A percentile compares a stretch with the other conserved stretches of the same genome.
These are phyloP conservation scores for baker's yeast (Saccharomyces cerevisiae) DNA, from an alignment of 805 yeast genomes.

Conservation along the genomic window DNA sequence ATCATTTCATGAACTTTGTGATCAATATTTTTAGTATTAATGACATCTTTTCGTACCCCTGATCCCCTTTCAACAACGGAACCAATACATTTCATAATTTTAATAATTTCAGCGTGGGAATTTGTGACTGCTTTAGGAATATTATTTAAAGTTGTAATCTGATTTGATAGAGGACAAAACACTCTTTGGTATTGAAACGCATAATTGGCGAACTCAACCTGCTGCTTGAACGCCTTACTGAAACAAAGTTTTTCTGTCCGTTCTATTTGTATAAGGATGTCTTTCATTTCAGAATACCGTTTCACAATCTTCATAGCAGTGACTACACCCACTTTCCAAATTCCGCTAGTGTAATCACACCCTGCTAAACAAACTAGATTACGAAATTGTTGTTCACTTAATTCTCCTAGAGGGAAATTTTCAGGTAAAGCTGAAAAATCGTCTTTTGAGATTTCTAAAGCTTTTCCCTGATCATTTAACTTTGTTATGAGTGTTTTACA, in stretches of 20 bases:
- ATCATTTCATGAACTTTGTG: conserved; percentile 44
- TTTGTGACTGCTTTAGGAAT: conserved; percentile 35
- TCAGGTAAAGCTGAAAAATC: conserved; percentile 40
- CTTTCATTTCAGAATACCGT: conserved; percentile 41
- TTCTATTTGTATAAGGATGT: conserved; percentile 44
- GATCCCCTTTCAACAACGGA: conserved; percentile 21
- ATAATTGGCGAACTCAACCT: conserved; percentile 54
- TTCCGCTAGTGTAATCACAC: conserved; percentile 87
- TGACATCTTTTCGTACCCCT: conserved; percentile 13
- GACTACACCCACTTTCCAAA: conserved; percentile 67
- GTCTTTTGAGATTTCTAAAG: conserved; percentile 55
- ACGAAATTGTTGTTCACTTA: conserved; percentile 51
- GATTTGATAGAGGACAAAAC: conserved; percentile 48
- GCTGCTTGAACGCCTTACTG: conserved; percentile 49
- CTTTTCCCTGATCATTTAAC: conserved; percentile 55
- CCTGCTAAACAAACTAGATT: conserved; percentile 80
- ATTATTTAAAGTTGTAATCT: conserved; percentile 48
- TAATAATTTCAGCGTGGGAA: conserved; percentile 2
- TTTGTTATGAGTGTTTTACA: conserved; percentile 68
- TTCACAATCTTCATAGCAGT: conserved; percentile 56
- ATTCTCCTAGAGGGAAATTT: conserved; percentile 40
- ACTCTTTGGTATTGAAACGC: conserved; percentile 84
- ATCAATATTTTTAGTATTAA: conserved; percentile 31
- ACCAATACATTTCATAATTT: conserved; percentile 32
- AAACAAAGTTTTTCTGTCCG: conserved; percentile 48